Conservation (phyloP, 306 rosid genomes). For the Trifolium subterraneum region DNA sequence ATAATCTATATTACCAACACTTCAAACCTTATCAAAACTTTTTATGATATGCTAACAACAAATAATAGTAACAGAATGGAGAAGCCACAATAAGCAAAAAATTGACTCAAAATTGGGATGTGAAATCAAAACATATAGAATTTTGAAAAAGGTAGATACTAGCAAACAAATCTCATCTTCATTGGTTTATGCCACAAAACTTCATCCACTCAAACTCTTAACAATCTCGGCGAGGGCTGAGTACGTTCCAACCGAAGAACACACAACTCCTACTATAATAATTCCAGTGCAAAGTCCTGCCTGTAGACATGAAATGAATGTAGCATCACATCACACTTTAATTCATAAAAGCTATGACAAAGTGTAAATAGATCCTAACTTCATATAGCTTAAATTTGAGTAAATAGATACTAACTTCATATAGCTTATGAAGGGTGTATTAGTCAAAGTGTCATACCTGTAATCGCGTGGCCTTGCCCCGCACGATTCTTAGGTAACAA, state of each 20-base stretch:
- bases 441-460: constrained; percentile 59
- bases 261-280: constrained; percentile 65
- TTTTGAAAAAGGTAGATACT: not conserved
- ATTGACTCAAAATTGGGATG: constrained; percentile 43
- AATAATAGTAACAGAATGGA: constrained; percentile 17
- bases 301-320: constrained; percentile 49
- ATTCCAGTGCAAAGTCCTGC: constrained; percentile 56
- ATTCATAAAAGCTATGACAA: not conserved
- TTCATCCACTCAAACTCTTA: constrained; percentile 64
- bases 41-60: constrained; percentile 34
- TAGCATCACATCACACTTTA: not conserved
- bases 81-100: constrained; percentile 17
- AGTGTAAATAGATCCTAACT: too few relatives aligned
- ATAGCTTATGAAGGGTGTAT: not conserved
- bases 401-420: too few relatives aligned
- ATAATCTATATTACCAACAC: constrained; percentile 29
- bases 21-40: constrained; percentile 40
- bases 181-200: not conserved
- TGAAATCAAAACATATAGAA: constrained; percentile 34
- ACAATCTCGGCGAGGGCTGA: constrained; percentile 71
- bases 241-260: constrained; percentile 70
- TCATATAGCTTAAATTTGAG: too few relatives aligned
- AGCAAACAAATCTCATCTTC: constrained; percentile 26
- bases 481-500: constrained; percentile 78
- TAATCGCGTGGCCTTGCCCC: constrained; percentile 59